Percentiles rank a stretch among this genome's conserved stretches.
These are phyloP conservation scores for Orbilia blumenaviensis DNA, from an alignment of 2,329 filamentous ascomycete genomes.

Conservation along the genomic window DNA sequence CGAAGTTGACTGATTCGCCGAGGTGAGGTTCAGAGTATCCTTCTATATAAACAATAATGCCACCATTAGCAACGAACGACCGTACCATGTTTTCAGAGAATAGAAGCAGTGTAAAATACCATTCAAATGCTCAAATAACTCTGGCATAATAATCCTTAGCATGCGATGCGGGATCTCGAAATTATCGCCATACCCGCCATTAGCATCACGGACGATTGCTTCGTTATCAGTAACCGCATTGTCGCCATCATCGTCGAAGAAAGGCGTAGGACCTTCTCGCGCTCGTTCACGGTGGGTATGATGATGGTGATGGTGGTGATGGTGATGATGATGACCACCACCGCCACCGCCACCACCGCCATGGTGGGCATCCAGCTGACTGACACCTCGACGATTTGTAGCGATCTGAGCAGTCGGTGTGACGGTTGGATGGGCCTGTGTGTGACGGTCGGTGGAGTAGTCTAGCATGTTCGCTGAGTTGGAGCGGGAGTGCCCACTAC, in stretches of 20 bases:
- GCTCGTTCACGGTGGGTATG: conserved; percentile 27
- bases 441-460: conserved; percentile 47
- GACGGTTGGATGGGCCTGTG: conserved; percentile 24
- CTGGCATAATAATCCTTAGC: conserved; percentile 48
- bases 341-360: not conserved
- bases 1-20: conserved; percentile 44
- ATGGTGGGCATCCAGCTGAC: conserved; percentile 64
- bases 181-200: conserved; percentile 47
- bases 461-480: conserved; percentile 53
- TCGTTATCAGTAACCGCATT: conserved; percentile 34
- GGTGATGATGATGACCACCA: conserved; percentile 7
- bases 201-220: conserved; percentile 45
- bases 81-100: not conserved
- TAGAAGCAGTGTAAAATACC: conserved; percentile 20
- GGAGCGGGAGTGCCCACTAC: conserved; percentile 42
- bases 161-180: conserved; percentile 60
- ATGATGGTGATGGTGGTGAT: conserved; percentile 10
- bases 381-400: conserved; percentile 66
- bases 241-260: conserved; percentile 42
- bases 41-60: conserved; percentile 26
- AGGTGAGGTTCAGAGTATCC: conserved; percentile 35
- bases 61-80: conserved; percentile 12
- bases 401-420: conserved; percentile 66
- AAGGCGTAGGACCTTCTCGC: conserved; percentile 34
- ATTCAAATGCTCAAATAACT: conserved; percentile 51